These are phyloP conservation scores for Flaveria brownii DNA, from an alignment of 129 eudicot species.

Conservation along the genomic window DNA sequence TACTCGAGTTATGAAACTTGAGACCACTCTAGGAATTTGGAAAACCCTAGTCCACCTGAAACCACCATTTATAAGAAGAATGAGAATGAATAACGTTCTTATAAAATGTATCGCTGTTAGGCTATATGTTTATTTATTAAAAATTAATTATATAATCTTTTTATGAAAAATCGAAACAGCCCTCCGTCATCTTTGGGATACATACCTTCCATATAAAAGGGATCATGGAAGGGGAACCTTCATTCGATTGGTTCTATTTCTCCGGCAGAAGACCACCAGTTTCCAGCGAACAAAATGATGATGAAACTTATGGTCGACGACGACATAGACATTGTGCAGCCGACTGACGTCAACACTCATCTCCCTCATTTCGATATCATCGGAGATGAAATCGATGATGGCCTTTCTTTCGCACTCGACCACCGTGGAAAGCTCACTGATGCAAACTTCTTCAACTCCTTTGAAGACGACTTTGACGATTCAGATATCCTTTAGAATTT, in stretches of 20 bases:
- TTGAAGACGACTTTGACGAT: constrained; percentile 15
- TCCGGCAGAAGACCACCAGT: too few relatives aligned
- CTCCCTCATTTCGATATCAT: background rate
- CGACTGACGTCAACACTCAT: background rate
- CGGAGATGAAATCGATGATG: background rate
- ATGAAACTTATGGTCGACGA: background rate
- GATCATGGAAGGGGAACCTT: background rate
- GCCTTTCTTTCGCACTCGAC: background rate
- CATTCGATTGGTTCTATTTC: background rate
- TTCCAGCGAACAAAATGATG: background rate
- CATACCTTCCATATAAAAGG: too few relatives aligned
- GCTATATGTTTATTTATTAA: too few relatives aligned
- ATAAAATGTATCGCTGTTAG: too few relatives aligned
- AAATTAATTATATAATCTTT: too few relatives aligned
- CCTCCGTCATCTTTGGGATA: too few relatives aligned
- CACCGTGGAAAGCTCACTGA: background rate
- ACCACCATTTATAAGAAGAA: too few relatives aligned
- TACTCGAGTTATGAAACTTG: too few relatives aligned
- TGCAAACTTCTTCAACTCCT: constrained; percentile 13
- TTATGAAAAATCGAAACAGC: too few relatives aligned
- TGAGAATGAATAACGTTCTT: too few relatives aligned
- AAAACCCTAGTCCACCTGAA: too few relatives aligned
- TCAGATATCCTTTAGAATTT: background rate
- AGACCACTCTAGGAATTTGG: too few relatives aligned
- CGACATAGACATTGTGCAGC: background rate